Percentiles rank a stretch among this genome's conserved stretches.
Conservation (phyloP, 1,284 basidiomycete genomes). For the Thecaphora thlaspeos region DNA sequence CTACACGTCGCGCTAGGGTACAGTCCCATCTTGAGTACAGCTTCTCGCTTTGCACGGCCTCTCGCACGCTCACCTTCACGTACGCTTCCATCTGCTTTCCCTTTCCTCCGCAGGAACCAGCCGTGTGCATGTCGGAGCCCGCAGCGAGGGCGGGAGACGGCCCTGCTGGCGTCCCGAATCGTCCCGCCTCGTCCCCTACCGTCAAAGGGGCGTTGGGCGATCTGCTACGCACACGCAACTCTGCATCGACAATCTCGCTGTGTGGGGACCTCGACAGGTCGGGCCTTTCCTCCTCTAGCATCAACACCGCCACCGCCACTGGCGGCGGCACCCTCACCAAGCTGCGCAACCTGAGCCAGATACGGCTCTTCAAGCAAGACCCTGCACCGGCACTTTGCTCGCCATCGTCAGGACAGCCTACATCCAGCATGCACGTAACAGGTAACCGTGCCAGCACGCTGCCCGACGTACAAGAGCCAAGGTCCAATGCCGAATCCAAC, state of each 20-base stretch:
- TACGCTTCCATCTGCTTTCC: too few relatives aligned
- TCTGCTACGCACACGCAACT: conserved; percentile 24
- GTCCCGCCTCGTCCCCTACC: too few relatives aligned
- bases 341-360: conserved; percentile 14
- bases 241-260: conserved; percentile 23
- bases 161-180: too few relatives aligned
- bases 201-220: conserved; percentile 17
- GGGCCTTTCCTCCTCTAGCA: not conserved
- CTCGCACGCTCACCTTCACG: too few relatives aligned
- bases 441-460: conserved; percentile 9
- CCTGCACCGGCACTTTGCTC: not conserved
- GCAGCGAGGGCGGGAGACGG: too few relatives aligned
- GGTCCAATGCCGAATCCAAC: not conserved
- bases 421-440: not conserved
- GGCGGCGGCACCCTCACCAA: conserved; percentile 21
- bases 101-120: too few relatives aligned
- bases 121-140: too few relatives aligned
- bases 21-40: too few relatives aligned
- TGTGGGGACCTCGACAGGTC: conserved; percentile 19
- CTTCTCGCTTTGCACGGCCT: too few relatives aligned
- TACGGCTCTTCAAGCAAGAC: not conserved
- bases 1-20: too few relatives aligned
- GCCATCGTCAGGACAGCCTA: not conserved
- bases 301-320: not conserved
- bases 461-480: not conserved